A percentile compares a stretch with the other conserved stretches of the same genome.
Conservation (phyloP, 163 green algal species). For the Smithsoniella earleae region DNA sequence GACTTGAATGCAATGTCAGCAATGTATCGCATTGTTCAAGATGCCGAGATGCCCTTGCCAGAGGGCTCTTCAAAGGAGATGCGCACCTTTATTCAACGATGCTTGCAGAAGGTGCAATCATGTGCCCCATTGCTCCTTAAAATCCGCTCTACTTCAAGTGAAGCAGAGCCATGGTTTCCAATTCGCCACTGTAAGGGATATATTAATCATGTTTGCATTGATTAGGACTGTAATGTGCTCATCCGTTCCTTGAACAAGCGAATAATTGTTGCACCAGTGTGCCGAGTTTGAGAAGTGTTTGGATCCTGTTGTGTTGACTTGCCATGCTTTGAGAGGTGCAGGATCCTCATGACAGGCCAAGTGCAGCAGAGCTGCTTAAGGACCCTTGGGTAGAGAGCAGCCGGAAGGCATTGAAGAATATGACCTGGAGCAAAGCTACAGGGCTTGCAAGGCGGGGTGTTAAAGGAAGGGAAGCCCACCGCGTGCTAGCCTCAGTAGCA, state of each 20-base stretch:
- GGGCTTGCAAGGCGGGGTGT: not conserved
- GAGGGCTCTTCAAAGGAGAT: slow-evolving; percentile 53
- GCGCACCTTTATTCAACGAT: slow-evolving; percentile 71
- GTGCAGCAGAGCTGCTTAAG: slow-evolving; percentile 55
- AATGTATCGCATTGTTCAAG: slow-evolving; percentile 83
- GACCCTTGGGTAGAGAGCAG: slow-evolving; percentile 71
- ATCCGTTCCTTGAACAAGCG: not conserved
- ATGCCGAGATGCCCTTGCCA: slow-evolving; percentile 70
- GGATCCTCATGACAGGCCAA: slow-evolving; percentile 57
- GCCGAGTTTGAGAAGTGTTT: not conserved
- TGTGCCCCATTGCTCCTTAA: not conserved
- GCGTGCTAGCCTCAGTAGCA: slow-evolving; percentile 58
- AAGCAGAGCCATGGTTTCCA: not conserved
- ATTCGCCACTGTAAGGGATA: not conserved
- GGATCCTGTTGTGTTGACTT: not conserved
- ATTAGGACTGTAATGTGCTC: not conserved
- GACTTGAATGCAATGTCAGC: slow-evolving; percentile 79
- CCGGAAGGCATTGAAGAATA: slow-evolving; percentile 56
- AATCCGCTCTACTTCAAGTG: not conserved
- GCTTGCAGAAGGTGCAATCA: slow-evolving; percentile 70
- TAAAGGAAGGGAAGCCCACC: slow-evolving; percentile 41
- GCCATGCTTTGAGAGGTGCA: no score
- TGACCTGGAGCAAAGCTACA: slow-evolving; percentile 45
- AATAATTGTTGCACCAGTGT: not conserved
- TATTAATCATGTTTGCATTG: not conserved